A percentile compares a stretch with the other conserved stretches of the same genome.
Evolutionary conservation across 2,329 filamentous ascomycete species (phyloP).

Genomic region (Pseudogymnoascus sp.): DNA sequence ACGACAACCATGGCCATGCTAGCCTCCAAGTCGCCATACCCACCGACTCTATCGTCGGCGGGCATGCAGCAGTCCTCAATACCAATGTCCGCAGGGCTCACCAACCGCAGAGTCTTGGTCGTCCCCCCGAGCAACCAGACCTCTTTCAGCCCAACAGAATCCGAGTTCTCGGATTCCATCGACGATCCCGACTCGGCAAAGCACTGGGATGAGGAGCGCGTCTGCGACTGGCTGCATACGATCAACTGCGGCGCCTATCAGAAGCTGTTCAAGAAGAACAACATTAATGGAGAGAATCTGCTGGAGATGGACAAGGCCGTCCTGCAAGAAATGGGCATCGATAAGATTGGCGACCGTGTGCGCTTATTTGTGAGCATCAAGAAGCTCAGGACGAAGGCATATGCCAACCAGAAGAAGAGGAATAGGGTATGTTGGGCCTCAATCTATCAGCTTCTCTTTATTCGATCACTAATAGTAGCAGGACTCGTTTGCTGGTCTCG

Average conservation of each 20-base stretch:
- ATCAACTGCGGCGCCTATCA: conserved; percentile 95
- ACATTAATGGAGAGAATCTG: conserved; percentile 95
- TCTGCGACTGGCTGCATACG: conserved; percentile 81
- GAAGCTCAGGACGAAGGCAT: conserved; percentile 67
- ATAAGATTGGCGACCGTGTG: conserved; percentile 93
- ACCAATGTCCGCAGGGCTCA: conserved; percentile 42
- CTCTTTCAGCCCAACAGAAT: conserved; percentile 75
- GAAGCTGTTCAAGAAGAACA: conserved; percentile 77
- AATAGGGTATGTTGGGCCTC: conserved; percentile 58
- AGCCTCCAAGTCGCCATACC: conserved; percentile 64
- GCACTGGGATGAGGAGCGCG: conserved; percentile 85
- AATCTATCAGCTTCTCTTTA: neutral
- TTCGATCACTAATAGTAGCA: conserved; percentile 32
- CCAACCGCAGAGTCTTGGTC: conserved; percentile 44
- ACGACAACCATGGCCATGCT: conserved; percentile 59
- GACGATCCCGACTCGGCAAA: conserved; percentile 67
- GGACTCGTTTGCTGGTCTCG: conserved; percentile 78
- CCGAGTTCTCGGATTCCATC: conserved; percentile 73
- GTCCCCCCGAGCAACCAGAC: conserved; percentile 43
- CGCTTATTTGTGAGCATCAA: conserved; percentile 81
- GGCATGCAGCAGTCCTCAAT: conserved; percentile 37
- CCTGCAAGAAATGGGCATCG: conserved; percentile 94
- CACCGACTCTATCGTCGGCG: conserved; percentile 44
- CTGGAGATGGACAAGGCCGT: conserved; percentile 96
- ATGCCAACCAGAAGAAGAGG: conserved; percentile 69